These are phyloP conservation scores for Leccinellum rugosiceps DNA, from an alignment of 768 basidiomycete genomes.

Conservation along the genomic window DNA sequence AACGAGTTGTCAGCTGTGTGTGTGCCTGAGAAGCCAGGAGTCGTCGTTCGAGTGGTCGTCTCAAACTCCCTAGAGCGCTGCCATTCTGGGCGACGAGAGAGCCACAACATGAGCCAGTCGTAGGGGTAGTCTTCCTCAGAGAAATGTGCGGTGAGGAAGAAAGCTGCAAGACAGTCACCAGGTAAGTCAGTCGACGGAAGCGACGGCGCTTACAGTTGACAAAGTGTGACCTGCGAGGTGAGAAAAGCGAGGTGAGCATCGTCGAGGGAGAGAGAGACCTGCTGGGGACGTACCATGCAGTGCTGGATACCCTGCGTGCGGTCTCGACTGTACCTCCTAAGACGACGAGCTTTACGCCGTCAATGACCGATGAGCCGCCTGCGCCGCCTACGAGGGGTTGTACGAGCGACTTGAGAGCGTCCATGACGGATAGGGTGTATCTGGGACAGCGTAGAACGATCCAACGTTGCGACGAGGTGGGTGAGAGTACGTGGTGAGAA, in stretches of 20 bases:
- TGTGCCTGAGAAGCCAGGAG: constrained; percentile 50
- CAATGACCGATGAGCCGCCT: constrained; percentile 75
- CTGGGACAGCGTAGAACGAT: constrained; percentile 26
- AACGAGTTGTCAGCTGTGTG: constrained; percentile 54
- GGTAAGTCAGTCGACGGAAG: constrained; percentile 1
- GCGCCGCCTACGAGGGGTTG: constrained; percentile 76
- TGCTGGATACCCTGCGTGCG: constrained; percentile 75
- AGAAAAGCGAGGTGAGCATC: constrained; percentile 7
- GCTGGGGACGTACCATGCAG: constrained; percentile 61
- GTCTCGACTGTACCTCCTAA: constrained; percentile 87
- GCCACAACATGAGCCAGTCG: constrained; percentile 91
- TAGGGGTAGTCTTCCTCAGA: constrained; percentile 89
- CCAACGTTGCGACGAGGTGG: constrained; percentile 36
- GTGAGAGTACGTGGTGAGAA: constrained; percentile 22
- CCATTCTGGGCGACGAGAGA: constrained; percentile 83
- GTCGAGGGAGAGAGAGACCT: constrained; percentile 1
- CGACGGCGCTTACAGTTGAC: constrained; percentile 67
- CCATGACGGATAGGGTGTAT: constrained; percentile 46
- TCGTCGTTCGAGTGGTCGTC: constrained; percentile 74
- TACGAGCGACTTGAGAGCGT: constrained; percentile 76
- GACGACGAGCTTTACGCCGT: constrained; percentile 88
- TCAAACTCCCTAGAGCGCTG: constrained; percentile 87
- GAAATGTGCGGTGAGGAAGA: constrained; percentile 89
- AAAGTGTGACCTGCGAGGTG: constrained; percentile 63
- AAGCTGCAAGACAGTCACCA: constrained; percentile 41